Percentiles rank a stretch among this genome's conserved stretches.
Evolutionary conservation across 257 asterid genomes (phyloP).

Genomic region (Solanum verrucosum): DNA sequence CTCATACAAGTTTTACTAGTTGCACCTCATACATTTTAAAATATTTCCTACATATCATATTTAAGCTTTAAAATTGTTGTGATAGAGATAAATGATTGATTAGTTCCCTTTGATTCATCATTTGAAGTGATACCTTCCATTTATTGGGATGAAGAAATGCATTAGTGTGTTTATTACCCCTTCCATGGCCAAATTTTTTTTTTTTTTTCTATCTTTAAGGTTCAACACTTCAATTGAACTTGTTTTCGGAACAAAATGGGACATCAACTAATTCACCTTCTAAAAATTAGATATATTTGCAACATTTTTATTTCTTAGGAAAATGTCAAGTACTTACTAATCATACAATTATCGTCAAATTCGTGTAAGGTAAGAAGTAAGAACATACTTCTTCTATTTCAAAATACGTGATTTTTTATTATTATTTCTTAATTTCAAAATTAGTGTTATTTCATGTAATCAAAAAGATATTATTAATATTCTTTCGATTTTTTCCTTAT

Average conservation of each 20-base stretch:
- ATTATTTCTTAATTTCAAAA: too few relatives aligned
- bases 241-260: background rate
- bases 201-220: background rate
- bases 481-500: background rate
- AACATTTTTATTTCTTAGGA: background rate
- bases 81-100: background rate
- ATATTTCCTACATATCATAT: too few relatives aligned
- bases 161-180: background rate
- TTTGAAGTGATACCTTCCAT: background rate
- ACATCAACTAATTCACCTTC: background rate
- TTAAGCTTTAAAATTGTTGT: background rate
- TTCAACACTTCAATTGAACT: background rate
- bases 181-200: background rate
- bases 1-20: too few relatives aligned
- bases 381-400: too few relatives aligned
- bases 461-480: too few relatives aligned
- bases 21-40: too few relatives aligned
- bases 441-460: background rate
- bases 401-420: too few relatives aligned
- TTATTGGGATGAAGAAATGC: background rate
- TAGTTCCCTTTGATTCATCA: background rate
- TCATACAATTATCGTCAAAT: background rate
- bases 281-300: background rate
- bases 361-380: background rate
- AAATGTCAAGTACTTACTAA: background rate